Evolutionary conservation across 2,329 filamentous ascomycete species (phyloP).

Genomic region (Chlorencoelia australis): DNA sequence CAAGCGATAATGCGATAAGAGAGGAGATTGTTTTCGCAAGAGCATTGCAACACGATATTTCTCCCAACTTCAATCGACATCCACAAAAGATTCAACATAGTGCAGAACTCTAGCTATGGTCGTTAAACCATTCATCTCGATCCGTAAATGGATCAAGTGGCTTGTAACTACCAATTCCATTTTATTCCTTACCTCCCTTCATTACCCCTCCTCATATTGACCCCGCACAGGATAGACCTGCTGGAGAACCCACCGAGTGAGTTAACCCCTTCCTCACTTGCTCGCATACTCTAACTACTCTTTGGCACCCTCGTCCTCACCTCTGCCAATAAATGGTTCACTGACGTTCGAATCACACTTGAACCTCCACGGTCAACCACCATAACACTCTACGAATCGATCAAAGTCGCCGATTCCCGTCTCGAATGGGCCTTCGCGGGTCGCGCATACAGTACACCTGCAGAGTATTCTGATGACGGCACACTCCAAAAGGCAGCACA

Average conservation of each 20-base stretch:
- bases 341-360: conserved; percentile 23
- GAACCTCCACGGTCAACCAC: too few species aligned
- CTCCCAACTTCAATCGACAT: too few species aligned
- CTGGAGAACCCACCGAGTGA: conserved; percentile 18
- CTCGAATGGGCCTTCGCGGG: conserved; percentile 26
- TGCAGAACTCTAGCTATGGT: too few species aligned
- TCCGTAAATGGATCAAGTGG: conserved; percentile 21
- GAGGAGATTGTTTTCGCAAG: too few species aligned
- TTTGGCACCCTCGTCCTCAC: conserved; percentile 25
- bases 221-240: conserved; percentile 13
- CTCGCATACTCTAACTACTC: not conserved
- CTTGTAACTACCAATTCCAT: conserved; percentile 12
- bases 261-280: not conserved
- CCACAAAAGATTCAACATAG: too few species aligned
- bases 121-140: conserved; percentile 16
- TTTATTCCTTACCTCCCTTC: not conserved
- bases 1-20: too few species aligned
- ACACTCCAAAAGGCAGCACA: conserved; percentile 14
- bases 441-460: conserved; percentile 11
- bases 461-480: conserved; percentile 4
- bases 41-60: too few species aligned
- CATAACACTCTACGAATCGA: conserved; percentile 2
- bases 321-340: conserved; percentile 21
- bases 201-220: too few species aligned
- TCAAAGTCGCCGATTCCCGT: conserved; percentile 10